Percentiles rank a stretch among this genome's conserved stretches.
phyloP scores from a whole-genome alignment of 306 rosid species.

The Malus orientalis region DNA sequence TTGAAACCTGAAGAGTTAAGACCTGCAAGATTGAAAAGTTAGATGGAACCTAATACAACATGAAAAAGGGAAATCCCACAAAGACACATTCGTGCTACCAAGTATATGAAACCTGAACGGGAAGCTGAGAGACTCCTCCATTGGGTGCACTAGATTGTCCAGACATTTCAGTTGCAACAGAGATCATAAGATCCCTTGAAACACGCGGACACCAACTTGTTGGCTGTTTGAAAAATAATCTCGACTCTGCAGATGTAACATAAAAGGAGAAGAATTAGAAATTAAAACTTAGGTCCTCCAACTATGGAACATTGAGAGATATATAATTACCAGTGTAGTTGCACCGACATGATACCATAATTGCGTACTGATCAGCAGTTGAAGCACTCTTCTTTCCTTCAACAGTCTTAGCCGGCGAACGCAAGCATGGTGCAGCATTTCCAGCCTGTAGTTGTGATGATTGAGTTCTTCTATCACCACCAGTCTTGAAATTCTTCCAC shows the following conservation, averaged over 20 bases:
- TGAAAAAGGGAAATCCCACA: neutral
- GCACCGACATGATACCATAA: constrained; percentile 92
- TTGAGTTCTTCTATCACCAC: constrained; percentile 44
- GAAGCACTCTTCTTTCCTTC: constrained; percentile 38
- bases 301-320: neutral
- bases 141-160: constrained; percentile 36
- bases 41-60: constrained; percentile 9
- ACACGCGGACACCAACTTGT: constrained; percentile 73
- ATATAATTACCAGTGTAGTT: constrained; percentile 61
- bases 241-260: constrained; percentile 48
- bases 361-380: constrained; percentile 57
- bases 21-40: constrained; percentile 55
- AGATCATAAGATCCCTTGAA: constrained; percentile 80
- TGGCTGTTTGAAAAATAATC: constrained; percentile 79
- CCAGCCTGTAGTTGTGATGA: constrained; percentile 35
- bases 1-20: constrained; percentile 90
- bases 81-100: neutral
- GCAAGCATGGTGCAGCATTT: constrained; percentile 42
- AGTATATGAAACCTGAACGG: constrained; percentile 59
- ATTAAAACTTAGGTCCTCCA: neutral
- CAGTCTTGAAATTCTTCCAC: constrained; percentile 48
- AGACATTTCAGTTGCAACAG: constrained; percentile 66
- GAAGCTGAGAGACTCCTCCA: constrained; percentile 54
- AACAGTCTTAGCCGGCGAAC: constrained; percentile 29
- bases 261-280: neutral